Evolutionary conservation across 2,329 filamentous ascomycete genomes (phyloP).

Genomic region (Blastomyces gilchristii): DNA sequence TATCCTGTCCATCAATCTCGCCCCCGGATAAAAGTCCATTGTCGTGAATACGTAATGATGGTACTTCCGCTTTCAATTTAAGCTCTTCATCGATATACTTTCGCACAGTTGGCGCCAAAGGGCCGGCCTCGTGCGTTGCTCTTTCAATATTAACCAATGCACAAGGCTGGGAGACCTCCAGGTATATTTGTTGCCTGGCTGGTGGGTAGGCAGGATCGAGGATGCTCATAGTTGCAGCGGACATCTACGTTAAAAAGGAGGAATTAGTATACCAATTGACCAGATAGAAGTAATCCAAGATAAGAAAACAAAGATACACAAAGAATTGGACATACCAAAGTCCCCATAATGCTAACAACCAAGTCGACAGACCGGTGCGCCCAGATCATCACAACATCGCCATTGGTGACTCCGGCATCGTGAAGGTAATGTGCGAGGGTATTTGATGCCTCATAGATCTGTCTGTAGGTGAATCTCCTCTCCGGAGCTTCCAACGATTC

Average conservation of each 20-base stretch:
- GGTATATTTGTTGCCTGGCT: conserved; percentile 68
- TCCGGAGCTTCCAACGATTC: conserved; percentile 42
- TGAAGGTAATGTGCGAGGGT: conserved; percentile 68
- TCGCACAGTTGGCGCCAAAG: conserved; percentile 49
- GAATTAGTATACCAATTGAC: conserved; percentile 2
- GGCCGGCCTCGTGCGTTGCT: conserved; percentile 58
- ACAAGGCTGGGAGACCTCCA: conserved; percentile 66
- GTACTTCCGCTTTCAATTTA: conserved; percentile 61
- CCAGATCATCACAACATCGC: conserved; percentile 90
- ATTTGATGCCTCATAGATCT: conserved; percentile 80
- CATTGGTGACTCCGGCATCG: conserved; percentile 59
- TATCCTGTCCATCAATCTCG: conserved; percentile 52
- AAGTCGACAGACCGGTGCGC: conserved; percentile 72
- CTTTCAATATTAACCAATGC: conserved; percentile 64
- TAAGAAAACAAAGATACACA: not conserved
- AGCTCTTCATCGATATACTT: conserved; percentile 65
- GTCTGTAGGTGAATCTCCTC: conserved; percentile 67
- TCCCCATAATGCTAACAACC: conserved; percentile 70
- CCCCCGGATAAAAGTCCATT: conserved; percentile 66
- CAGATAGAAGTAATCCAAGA: not conserved
- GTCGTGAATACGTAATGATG: conserved; percentile 59
- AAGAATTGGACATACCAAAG: conserved; percentile 1
- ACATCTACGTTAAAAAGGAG: not conserved
- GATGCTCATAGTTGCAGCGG: conserved; percentile 49
- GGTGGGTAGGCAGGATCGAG: conserved; percentile 78